Conservation (phyloP, 306 rosid species). For the Hippophae gyantsensis region DNA sequence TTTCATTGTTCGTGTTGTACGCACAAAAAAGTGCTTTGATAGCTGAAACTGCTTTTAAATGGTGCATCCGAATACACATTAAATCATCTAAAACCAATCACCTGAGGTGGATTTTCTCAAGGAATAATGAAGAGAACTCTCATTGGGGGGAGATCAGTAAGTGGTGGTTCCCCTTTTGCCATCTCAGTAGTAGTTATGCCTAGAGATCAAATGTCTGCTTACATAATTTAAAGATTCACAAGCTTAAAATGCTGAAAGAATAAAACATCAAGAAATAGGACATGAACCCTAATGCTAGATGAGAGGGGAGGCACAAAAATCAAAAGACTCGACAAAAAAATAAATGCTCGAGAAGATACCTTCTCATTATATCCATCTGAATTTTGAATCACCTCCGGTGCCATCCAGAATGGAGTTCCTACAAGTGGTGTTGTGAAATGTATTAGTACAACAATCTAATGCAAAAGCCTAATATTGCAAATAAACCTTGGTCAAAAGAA, state of each 20-base stretch:
- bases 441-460: constrained; percentile 34
- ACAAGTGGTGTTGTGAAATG: constrained; percentile 61
- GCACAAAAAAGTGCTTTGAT: too few relatives aligned
- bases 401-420: constrained; percentile 99
- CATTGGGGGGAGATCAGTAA: constrained; percentile 99
- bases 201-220: constrained; percentile 99
- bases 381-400: constrained; percentile 98
- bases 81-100: constrained; percentile 19
- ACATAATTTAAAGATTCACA: constrained; percentile 28
- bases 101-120: constrained; percentile 98
- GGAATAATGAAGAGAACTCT: constrained; percentile 97
- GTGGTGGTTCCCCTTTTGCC: constrained; percentile 99
- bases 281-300: not conserved
- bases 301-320: constrained; percentile 6
- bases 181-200: constrained; percentile 97
- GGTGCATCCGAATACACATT: not conserved
- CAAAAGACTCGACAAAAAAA: not conserved
- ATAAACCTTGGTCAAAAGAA: not conserved
- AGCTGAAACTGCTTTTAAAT: too few relatives aligned
- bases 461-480: not conserved
- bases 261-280: constrained; percentile 4
- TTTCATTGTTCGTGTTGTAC: too few relatives aligned
- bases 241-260: constrained; percentile 16
- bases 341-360: constrained; percentile 33
- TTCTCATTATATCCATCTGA: constrained; percentile 94